Percentiles rank a stretch among this genome's conserved stretches.
These are phyloP conservation scores for Marasmius fiardii DNA, from an alignment of 1,284 basidiomycete species.

Conservation along the genomic window DNA sequence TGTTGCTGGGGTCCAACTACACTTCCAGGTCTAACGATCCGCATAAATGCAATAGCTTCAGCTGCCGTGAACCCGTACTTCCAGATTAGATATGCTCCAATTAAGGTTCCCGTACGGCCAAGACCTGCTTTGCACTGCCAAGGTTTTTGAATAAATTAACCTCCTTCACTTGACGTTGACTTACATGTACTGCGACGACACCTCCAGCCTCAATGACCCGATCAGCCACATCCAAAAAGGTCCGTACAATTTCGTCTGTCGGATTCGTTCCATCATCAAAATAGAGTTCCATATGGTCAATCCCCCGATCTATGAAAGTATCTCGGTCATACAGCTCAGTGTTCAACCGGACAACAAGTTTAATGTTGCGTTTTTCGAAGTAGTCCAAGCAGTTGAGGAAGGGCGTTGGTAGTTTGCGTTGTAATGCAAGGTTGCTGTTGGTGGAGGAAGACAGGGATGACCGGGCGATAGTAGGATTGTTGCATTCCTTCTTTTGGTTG, in stretches of 20 bases:
- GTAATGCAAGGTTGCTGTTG: conserved; percentile 53
- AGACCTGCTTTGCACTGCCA: conserved; percentile 89
- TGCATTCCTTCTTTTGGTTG: conserved; percentile 65
- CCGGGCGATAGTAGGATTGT: conserved; percentile 28
- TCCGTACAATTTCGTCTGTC: conserved; percentile 88
- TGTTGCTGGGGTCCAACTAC: conserved; percentile 95
- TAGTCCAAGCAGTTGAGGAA: conserved; percentile 91
- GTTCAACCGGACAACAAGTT: conserved; percentile 93
- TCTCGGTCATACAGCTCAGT: conserved; percentile 90
- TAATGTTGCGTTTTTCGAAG: conserved; percentile 85
- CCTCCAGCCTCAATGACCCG: conserved; percentile 73
- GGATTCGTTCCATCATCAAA: conserved; percentile 99
- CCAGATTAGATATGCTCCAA: conserved; percentile 98
- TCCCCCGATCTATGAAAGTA: conserved; percentile 83
- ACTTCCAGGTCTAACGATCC: conserved; percentile 92
- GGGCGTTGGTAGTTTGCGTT: conserved; percentile 71
- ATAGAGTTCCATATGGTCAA: conserved; percentile 91
- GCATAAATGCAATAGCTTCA: conserved; percentile 98
- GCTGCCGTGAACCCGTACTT: conserved; percentile 99
- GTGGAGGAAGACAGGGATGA: conserved; percentile 30
- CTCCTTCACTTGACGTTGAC: conserved; percentile 27
- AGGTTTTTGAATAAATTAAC: conserved; percentile 18
- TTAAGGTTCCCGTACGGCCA: conserved; percentile 91
- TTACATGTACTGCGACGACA: conserved; percentile 85
- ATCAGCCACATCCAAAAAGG: conserved; percentile 87